These are phyloP conservation scores for Thraustochytrium striatum DNA, from an alignment of 352 stramenopile species.

Conservation along the genomic window DNA sequence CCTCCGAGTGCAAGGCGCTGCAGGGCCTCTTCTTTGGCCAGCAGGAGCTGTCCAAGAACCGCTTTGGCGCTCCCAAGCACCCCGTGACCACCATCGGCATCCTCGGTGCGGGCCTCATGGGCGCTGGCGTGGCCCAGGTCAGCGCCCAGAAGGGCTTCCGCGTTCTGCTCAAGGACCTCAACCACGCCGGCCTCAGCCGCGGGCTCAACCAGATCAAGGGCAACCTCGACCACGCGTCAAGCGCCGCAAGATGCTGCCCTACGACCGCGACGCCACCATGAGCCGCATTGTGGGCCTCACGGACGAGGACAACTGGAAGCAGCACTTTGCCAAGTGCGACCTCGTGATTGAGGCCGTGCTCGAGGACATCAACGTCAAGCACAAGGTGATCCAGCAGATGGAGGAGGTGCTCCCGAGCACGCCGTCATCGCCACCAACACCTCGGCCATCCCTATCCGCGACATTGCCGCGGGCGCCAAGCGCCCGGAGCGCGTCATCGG, in stretches of 20 bases:
- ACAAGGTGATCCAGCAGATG: conserved; percentile 82
- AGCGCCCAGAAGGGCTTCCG: conserved; percentile 84
- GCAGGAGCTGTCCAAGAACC: conserved; percentile 96
- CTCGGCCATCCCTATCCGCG: conserved; percentile 88
- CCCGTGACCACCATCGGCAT: conserved; percentile 83
- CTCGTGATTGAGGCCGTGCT: conserved; percentile 97
- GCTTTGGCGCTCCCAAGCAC: conserved; percentile 77
- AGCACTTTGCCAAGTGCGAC: conserved; percentile 85
- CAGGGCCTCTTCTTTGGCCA: conserved; percentile 91
- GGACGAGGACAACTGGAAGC: conserved; percentile 67
- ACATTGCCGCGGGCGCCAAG: conserved; percentile 79
- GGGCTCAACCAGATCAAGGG: conserved; percentile 85
- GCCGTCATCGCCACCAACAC: conserved; percentile 97
- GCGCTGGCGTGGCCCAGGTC: conserved; percentile 92
- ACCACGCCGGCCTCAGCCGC: conserved; percentile 71
- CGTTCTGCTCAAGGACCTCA: conserved; percentile 92
- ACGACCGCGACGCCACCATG: conserved; percentile 80
- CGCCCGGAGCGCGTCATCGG: conserved; percentile 85
- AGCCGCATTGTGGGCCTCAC: conserved; percentile 84
- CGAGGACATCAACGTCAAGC: conserved; percentile 93
- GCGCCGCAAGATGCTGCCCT: conserved; percentile 84
- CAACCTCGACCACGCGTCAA: conserved; percentile 93
- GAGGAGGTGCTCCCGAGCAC: conserved; percentile 81
- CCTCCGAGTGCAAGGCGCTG: conserved; percentile 84
- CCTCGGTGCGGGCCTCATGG: conserved; percentile 96